phyloP scores from a whole-genome alignment of 2,329 filamentous ascomycete genomes.

The Verticillium longisporum region DNA sequence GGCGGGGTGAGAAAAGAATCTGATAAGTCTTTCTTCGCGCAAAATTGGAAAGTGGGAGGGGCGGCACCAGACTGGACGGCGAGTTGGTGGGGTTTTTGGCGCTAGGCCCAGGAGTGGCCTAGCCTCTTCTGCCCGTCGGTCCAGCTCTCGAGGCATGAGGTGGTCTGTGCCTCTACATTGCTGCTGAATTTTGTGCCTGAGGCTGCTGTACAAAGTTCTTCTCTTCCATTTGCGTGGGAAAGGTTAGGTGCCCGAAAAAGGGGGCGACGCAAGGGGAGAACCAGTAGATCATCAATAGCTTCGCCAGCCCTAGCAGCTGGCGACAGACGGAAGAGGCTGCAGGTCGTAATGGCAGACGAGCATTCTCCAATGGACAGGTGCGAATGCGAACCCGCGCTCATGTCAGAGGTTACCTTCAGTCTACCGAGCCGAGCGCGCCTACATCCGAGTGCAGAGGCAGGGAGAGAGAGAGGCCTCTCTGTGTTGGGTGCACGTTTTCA shows the following conservation, averaged over 20 bases:
- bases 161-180: background rate
- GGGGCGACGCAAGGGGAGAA: background rate
- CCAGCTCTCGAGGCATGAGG: background rate
- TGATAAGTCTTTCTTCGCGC: conserved; percentile 9
- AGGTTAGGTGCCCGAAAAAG: background rate
- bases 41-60: conserved; percentile 14
- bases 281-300: background rate
- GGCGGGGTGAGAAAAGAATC: conserved; percentile 5
- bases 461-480: background rate
- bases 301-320: background rate
- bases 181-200: background rate
- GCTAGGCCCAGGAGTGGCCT: conserved; percentile 7
- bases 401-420: background rate
- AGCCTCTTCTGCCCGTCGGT: background rate
- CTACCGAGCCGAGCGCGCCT: background rate
- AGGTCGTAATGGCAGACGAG: background rate
- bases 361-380: background rate
- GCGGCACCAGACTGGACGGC: background rate
- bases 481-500: background rate
- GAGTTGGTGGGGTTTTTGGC: conserved; percentile 12
- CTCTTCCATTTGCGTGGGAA: background rate
- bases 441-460: background rate
- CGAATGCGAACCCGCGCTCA: background rate
- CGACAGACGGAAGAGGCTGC: background rate
- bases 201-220: background rate